Percentiles rank a stretch among this genome's conserved stretches.
Conservation (phyloP, 192 early-diverging fungal genomes). For the Mortierella claussenii region DNA sequence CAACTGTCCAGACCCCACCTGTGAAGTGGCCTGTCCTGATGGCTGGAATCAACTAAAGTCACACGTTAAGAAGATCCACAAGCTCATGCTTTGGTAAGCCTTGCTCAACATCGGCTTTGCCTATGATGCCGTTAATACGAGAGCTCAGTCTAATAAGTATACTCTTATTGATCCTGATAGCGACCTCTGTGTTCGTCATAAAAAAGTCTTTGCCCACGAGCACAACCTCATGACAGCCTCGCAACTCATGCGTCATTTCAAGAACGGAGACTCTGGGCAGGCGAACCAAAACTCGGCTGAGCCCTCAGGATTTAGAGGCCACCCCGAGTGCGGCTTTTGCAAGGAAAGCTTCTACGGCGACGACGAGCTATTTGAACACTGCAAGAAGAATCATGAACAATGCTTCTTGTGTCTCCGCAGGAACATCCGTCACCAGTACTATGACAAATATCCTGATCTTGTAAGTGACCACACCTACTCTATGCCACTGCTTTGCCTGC, state of each 20-base stretch:
- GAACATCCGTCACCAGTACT: slow-evolving; percentile 88
- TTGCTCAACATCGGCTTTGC: background rate
- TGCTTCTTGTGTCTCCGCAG: slow-evolving; percentile 86
- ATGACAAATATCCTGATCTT: slow-evolving; percentile 80
- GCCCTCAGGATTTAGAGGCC: slow-evolving; percentile 78
- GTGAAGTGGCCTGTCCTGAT: slow-evolving; percentile 75
- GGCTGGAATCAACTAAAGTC: slow-evolving; percentile 89
- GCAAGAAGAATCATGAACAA: slow-evolving; percentile 92
- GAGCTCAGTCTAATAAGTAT: background rate
- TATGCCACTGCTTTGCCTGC: background rate
- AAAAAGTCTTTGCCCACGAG: slow-evolving; percentile 95
- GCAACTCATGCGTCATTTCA: slow-evolving; percentile 83
- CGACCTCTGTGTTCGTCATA: slow-evolving; percentile 88
- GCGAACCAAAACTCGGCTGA: slow-evolving; percentile 58
- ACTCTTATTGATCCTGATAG: slow-evolving; percentile 53
- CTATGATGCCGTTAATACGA: background rate
- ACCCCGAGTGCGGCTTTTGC: slow-evolving; percentile 95
- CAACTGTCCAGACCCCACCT: slow-evolving; percentile 89
- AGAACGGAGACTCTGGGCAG: slow-evolving; percentile 68
- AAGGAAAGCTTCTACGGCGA: slow-evolving; percentile 82
- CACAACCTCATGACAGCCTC: slow-evolving; percentile 83
- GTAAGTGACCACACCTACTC: slow-evolving; percentile 57
- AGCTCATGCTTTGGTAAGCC: slow-evolving; percentile 76
- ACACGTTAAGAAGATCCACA: slow-evolving; percentile 84
- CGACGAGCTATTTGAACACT: slow-evolving; percentile 97